A percentile compares a stretch with the other conserved stretches of the same genome.
Evolutionary conservation across 192 early-diverging fungal species (phyloP).

Genomic region (Dissophora ornata): DNA sequence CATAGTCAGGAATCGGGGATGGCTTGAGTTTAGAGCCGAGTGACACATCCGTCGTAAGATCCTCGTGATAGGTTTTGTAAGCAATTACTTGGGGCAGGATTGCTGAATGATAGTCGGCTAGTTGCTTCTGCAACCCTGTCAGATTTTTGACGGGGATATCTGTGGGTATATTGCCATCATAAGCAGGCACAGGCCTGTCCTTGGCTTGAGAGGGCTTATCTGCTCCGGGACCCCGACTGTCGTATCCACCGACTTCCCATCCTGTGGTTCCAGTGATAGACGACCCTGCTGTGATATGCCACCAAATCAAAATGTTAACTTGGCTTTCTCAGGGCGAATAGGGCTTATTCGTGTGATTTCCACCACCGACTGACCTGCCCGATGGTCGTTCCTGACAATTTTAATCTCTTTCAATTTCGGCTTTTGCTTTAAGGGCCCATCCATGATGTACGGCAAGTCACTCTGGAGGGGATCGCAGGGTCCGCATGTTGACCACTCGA

Average conservation of each 20-base stretch:
- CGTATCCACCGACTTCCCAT: slow-evolving; percentile 24
- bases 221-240: no score
- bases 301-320: no score
- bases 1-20: not conserved
- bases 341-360: no score
- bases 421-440: not conserved
- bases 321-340: no score
- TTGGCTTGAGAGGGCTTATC: no score
- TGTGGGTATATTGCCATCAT: not conserved
- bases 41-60: not conserved
- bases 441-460: not conserved
- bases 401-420: not conserved
- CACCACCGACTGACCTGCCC: no score
- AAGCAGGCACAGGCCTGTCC: no score
- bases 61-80: slow-evolving; percentile 20
- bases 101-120: slow-evolving; percentile 34
- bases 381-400: no score
- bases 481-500: no score
- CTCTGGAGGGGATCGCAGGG: not conserved
- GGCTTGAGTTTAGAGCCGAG: slow-evolving; percentile 8
- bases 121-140: slow-evolving; percentile 41
- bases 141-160: slow-evolving; percentile 8
- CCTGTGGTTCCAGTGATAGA: slow-evolving; percentile 2
- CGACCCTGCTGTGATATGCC: no score
- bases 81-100: slow-evolving; percentile 38